Base-by-base conservation (phyloP, 2,329 filamentous ascomycete species). In the Capronia epimyces region DNA sequence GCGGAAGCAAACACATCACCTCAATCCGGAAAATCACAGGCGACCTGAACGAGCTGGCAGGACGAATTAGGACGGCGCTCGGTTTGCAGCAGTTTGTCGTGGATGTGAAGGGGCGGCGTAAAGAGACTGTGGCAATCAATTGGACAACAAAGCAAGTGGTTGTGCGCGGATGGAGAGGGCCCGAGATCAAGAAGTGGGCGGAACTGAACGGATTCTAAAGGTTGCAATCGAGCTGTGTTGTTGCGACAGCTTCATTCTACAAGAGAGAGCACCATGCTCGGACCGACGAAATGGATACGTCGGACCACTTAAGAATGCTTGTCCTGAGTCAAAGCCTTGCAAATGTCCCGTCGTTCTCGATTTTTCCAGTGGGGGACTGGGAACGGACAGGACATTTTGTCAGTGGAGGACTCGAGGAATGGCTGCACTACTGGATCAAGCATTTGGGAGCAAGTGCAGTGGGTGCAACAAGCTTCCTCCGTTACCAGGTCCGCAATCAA, bases 11-110 rank as follows among this genome's bases (percentile, higher is more conserved):
- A 64, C 80, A 82, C 62, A 70, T 86, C 62, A 94, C 91, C 3
- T 69, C 81, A 50, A 71, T 98, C 49, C 86, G 89, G 67, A 89
- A 87, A 69, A 78, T 91, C 43, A 82, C 88, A 50, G 93, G 93
- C 13, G 79, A 95, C 65, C 64, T 82, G 43, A 68, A 73, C 25
- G 77, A 73, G 2, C 66, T 97, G 57, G 75, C 80, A 55, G 68
- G 77, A 29, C 84, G 89, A 60, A 65, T 97, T 50, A 71, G 75
- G 31, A 64, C 70, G 16, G 77, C 75, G 9, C 67, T 95, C 54
- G 69, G 74, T 1, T 63, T 91, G 36, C 69, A 76, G 20, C 65
- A 75, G 43, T 72, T 78, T 71, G 16, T 62, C 56, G 36, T 60
- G 57, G 45, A 60, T 59, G 21, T 53, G 53, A 48, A 65, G 64